Evolutionary conservation across 2,329 filamentous ascomycete genomes (phyloP).

Genomic region (Ceratocystis variospora): DNA sequence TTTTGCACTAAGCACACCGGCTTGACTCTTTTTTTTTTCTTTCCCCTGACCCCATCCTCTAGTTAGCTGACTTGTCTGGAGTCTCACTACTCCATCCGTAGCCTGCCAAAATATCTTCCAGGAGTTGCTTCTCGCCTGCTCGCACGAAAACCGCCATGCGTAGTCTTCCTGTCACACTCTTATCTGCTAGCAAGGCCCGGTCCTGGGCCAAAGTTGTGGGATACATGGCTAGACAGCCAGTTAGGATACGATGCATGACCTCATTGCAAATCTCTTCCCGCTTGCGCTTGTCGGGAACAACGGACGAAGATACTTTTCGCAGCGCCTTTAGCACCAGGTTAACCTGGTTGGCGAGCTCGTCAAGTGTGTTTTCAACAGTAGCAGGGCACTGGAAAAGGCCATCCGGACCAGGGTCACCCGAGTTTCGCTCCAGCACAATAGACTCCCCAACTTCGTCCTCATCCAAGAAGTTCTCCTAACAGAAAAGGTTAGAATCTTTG

Average conservation of each 20-base stretch:
- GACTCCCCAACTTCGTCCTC: slow-evolving; percentile 59
- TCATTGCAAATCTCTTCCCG: slow-evolving; percentile 34
- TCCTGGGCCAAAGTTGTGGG: slow-evolving; percentile 32
- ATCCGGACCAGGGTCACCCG: slow-evolving; percentile 37
- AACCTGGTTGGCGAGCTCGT: slow-evolving; percentile 40
- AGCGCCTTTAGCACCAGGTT: slow-evolving; percentile 37
- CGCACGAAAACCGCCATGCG: slow-evolving; percentile 55
- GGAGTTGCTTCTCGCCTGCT: slow-evolving; percentile 56
- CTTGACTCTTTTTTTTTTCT: slow-evolving; percentile 15
- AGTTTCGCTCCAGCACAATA: slow-evolving; percentile 51
- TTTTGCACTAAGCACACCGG: slow-evolving; percentile 8
- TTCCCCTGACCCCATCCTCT: slow-evolving; percentile 21
- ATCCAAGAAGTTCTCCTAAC: slow-evolving; percentile 35
- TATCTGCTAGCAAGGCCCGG: slow-evolving; percentile 26
- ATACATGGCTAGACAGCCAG: slow-evolving; percentile 31
- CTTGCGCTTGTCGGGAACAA: slow-evolving; percentile 36
- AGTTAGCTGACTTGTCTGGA: slow-evolving; percentile 19
- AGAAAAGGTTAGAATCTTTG: slow-evolving; percentile 21
- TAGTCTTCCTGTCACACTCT: slow-evolving; percentile 27
- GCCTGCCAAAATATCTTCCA: slow-evolving; percentile 38
- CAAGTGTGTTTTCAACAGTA: slow-evolving; percentile 32
- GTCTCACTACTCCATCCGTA: slow-evolving; percentile 22
- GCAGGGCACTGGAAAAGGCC: slow-evolving; percentile 32
- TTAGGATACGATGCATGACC: slow-evolving; percentile 30
- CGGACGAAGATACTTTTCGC: slow-evolving; percentile 31